Conservation (phyloP, 495 filamentous ascomycete genomes). For the Aspergillus panamensis region DNA sequence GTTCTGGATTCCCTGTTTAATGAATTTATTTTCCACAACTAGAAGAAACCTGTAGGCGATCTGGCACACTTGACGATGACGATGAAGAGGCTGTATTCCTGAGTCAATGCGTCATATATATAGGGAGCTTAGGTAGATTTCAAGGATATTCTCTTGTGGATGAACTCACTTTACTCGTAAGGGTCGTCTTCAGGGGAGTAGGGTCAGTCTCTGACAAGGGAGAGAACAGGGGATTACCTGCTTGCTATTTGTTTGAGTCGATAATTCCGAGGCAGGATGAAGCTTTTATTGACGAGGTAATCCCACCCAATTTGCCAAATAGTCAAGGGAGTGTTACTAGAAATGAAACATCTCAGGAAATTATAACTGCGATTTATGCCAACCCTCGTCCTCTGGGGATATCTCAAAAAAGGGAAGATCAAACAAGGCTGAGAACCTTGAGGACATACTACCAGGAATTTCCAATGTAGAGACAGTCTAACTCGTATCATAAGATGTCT, state of each 20-base stretch:
- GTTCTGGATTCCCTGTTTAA: not conserved
- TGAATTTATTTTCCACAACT: not conserved
- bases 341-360: not conserved
- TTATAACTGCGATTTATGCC: not conserved
- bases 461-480: not conserved
- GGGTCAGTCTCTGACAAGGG: not conserved
- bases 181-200: not conserved
- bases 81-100: not conserved
- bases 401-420: not conserved
- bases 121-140: not conserved
- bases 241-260: not conserved
- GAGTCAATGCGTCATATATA: not conserved
- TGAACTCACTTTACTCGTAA: slow-evolving; percentile 3
- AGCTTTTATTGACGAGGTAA: too few species aligned
- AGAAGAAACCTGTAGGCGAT: not conserved
- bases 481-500: not conserved
- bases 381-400: not conserved
- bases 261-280: not conserved
- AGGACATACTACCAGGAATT: not conserved
- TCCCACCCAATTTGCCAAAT: too few species aligned
- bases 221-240: too few species aligned
- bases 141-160: slow-evolving; percentile 10
- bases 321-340: too few species aligned
- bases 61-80: not conserved
- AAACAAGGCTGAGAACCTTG: not conserved